Evolutionary conservation across 805 yeast genomes (phyloP).

Genomic region (Wickerhamiella slavikovae): DNA sequence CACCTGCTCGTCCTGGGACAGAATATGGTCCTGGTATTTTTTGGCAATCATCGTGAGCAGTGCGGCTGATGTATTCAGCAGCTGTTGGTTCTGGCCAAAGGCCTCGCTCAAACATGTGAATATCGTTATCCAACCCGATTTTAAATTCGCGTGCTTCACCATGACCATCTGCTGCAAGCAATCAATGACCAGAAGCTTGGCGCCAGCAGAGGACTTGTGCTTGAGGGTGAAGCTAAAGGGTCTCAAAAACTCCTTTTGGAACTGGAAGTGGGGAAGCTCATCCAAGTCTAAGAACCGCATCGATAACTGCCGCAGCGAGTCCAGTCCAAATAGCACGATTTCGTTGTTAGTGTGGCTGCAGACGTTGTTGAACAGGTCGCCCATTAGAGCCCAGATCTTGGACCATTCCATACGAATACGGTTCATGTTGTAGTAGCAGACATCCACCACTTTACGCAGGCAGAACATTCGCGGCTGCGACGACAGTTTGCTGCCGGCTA

Average conservation of each 20-base stretch:
- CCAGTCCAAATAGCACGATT: constrained; percentile 77
- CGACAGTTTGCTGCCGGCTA: constrained; percentile 67
- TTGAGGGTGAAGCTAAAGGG: constrained; percentile 70
- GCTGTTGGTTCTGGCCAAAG: too few species aligned
- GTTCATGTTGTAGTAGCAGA: constrained; percentile 91
- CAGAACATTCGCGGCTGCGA: constrained; percentile 79
- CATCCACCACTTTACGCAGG: constrained; percentile 87
- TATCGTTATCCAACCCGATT: constrained; percentile 89
- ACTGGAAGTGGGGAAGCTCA: constrained; percentile 85
- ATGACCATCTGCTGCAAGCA: constrained; percentile 72
- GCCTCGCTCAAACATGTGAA: constrained; percentile 60
- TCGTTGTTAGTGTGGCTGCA: constrained; percentile 61
- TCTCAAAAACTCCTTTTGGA: constrained; percentile 79
- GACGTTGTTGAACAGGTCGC: constrained; percentile 65
- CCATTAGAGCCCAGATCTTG: constrained; percentile 85
- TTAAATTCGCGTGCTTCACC: constrained; percentile 50
- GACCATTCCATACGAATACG: constrained; percentile 95
- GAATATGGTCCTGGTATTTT: constrained; percentile 40
- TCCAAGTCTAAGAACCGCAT: constrained; percentile 85
- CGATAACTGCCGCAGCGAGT: constrained; percentile 79
- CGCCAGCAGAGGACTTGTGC: constrained; percentile 45
- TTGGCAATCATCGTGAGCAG: constrained; percentile 41
- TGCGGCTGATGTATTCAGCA: too few species aligned
- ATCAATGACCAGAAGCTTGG: constrained; percentile 75
- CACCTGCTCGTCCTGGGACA: constrained; percentile 37